Percentiles rank a stretch among this genome's conserved stretches.
These are phyloP conservation scores for Punctularia strigosozonata DNA, from an alignment of 768 basidiomycete genomes.

Conservation along the genomic window DNA sequence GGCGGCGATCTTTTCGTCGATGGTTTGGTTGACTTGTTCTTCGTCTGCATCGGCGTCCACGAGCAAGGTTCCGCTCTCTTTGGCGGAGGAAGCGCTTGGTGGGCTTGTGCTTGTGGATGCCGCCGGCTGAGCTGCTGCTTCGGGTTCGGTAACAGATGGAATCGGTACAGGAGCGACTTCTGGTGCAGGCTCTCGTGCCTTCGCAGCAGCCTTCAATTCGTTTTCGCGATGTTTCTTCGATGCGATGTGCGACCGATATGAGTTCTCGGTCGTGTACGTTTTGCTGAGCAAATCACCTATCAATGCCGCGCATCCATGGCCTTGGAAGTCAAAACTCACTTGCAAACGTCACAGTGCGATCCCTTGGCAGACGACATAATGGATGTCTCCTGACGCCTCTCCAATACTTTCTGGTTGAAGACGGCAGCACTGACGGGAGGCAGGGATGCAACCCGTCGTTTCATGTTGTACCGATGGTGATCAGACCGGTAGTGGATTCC, in stretches of 20 bases:
- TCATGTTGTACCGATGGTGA: conserved; percentile 97
- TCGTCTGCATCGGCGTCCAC: conserved; percentile 29
- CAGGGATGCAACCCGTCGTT: conserved; percentile 83
- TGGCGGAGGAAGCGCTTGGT: conserved; percentile 4
- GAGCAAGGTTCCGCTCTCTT: conserved; percentile 7
- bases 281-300: conserved; percentile 43
- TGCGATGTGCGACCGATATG: conserved; percentile 75
- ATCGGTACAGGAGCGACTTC: background rate
- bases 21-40: conserved; percentile 37
- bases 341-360: conserved; percentile 66
- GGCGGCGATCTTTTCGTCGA: conserved; percentile 66
- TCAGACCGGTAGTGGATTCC: conserved; percentile 88
- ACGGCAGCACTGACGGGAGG: conserved; percentile 67
- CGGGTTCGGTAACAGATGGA: background rate
- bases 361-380: conserved; percentile 48
- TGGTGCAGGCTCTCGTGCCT: conserved; percentile 4
- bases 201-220: conserved; percentile 36
- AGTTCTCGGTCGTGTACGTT: conserved; percentile 79
- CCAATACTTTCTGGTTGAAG: conserved; percentile 85
- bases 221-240: conserved; percentile 87
- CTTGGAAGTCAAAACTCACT: conserved; percentile 17
- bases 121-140: conserved; percentile 10
- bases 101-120: conserved; percentile 7
- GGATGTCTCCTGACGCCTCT: conserved; percentile 67
- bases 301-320: background rate